These are phyloP conservation scores for Spathaspora arborariae DNA, from an alignment of 805 yeast species.

Conservation along the genomic window DNA sequence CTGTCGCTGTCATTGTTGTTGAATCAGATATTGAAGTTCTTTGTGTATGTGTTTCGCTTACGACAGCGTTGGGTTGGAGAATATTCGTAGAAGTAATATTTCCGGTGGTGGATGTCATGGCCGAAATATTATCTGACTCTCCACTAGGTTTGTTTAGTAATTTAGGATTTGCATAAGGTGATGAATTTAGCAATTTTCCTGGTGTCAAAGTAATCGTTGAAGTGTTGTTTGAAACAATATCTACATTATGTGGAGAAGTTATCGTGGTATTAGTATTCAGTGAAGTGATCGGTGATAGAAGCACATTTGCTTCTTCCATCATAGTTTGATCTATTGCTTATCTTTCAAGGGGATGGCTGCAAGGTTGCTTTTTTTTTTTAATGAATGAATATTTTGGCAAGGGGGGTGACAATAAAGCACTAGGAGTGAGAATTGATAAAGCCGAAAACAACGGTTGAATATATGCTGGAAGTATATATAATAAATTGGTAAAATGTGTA, in stretches of 20 bases:
- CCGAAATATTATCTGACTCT: neutral
- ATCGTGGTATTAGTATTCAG: conserved; percentile 1
- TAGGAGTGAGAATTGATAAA: too few species aligned
- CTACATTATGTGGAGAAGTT: neutral
- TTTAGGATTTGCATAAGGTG: neutral
- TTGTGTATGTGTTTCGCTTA: neutral
- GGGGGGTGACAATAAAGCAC: too few species aligned
- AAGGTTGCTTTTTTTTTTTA: neutral
- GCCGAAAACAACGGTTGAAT: neutral
- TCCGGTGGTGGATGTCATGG: neutral
- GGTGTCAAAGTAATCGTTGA: conserved; percentile 1
- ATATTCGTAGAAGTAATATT: neutral
- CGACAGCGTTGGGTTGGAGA: neutral
- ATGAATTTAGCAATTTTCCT: neutral
- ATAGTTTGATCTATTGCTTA: neutral
- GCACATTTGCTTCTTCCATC: neutral
- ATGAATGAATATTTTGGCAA: too few species aligned
- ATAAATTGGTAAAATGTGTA: neutral
- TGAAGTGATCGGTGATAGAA: neutral
- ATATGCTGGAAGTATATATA: neutral
- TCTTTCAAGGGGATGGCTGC: neutral
- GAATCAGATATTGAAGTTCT: neutral
- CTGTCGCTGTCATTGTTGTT: neutral
- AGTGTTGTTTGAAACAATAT: neutral
- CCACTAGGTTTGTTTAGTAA: neutral